A percentile compares a stretch with the other conserved stretches of the same genome.
Conservation (phyloP, 192 early-diverging fungal genomes). For the Entophlyctis luteolus region DNA sequence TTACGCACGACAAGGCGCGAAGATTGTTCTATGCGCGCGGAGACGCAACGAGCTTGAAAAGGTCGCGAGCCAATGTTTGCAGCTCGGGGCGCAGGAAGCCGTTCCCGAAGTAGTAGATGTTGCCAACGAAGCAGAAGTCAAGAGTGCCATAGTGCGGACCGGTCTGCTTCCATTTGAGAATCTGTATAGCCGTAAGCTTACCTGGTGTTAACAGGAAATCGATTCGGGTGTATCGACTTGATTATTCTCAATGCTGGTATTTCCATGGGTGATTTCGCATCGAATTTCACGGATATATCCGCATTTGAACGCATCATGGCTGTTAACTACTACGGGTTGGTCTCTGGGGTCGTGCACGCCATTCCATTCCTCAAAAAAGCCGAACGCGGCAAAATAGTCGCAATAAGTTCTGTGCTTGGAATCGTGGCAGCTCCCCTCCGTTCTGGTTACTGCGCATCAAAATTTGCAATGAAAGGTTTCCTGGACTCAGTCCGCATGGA, state of each 20-base stretch:
- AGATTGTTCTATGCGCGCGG: conserved; percentile 64
- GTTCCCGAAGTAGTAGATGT: conserved; percentile 41
- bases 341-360: conserved; percentile 17
- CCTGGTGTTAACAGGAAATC: neutral
- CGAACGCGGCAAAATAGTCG: conserved; percentile 55
- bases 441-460: conserved; percentile 66
- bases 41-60: conserved; percentile 48
- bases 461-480: conserved; percentile 78
- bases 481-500: conserved; percentile 77
- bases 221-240: conserved; percentile 49
- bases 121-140: conserved; percentile 47
- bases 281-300: conserved; percentile 32
- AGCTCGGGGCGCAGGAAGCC: conserved; percentile 13
- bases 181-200: neutral
- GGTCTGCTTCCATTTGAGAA: conserved; percentile 6
- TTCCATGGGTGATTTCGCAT: conserved; percentile 53
- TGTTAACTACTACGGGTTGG: conserved; percentile 28
- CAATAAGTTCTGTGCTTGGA: conserved; percentile 66
- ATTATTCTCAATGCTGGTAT: conserved; percentile 71
- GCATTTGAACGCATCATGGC: conserved; percentile 19
- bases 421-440: conserved; percentile 64
- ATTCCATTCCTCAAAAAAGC: conserved; percentile 32
- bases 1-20: conserved; percentile 59
- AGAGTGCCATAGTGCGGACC: conserved; percentile 24
- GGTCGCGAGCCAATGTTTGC: conserved; percentile 46